Evolutionary conservation across 2,329 filamentous ascomycete genomes (phyloP).

Genomic region (Herpotrichia juniperi): DNA sequence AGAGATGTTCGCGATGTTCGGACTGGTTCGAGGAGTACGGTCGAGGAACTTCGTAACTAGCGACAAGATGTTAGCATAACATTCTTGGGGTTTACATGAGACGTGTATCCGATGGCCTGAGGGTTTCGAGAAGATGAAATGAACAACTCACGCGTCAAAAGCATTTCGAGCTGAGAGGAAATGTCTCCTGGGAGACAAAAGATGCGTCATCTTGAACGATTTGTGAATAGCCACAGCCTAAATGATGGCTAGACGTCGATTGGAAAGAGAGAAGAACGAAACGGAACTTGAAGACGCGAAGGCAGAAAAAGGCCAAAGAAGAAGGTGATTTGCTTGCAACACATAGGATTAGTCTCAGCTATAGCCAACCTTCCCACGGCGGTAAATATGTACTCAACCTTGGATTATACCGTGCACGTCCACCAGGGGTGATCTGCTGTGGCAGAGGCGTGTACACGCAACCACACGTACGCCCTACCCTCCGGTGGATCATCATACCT

Average conservation of each 20-base stretch:
- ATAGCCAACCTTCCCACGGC: constrained; percentile 6
- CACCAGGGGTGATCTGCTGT: background rate
- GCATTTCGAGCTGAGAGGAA: constrained; percentile 1
- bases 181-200: background rate
- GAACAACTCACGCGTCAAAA: constrained; percentile 6
- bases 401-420: constrained; percentile 3
- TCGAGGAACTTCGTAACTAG: constrained; percentile 17
- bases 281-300: background rate
- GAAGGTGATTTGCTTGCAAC: background rate
- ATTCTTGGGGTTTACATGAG: too few relatives aligned
- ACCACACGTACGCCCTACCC: background rate
- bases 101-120: too few relatives aligned
- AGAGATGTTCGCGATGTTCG: constrained; percentile 6
- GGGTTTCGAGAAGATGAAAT: background rate
- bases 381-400: constrained; percentile 15
- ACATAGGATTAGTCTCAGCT: background rate
- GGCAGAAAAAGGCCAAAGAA: too few relatives aligned
- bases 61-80: background rate
- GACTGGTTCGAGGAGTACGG: constrained; percentile 6
- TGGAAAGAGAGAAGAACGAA: background rate
- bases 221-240: background rate
- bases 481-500: background rate
- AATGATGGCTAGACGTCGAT: background rate
- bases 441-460: background rate
- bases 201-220: constrained; percentile 5